Base-by-base conservation (phyloP, 2,329 filamentous ascomycete genomes). In the Colletotrichum sp. region DNA sequence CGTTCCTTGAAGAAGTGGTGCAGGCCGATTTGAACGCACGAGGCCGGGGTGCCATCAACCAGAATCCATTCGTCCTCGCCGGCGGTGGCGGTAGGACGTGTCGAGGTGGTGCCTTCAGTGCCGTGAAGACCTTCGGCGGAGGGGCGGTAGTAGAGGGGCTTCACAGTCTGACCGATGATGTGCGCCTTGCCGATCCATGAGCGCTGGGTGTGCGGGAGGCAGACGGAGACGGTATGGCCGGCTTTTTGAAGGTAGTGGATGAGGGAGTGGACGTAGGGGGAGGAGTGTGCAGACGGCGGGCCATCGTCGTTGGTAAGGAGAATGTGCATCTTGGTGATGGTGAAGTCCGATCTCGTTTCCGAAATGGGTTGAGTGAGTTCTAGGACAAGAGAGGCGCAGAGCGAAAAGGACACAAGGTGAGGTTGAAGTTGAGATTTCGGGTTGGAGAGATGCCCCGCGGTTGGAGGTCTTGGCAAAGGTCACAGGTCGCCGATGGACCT, bases 121-220 rank as follows among this genome's bases (percentile, higher is more conserved):
- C 84, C 84, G 77, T 87, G 84, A 32, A 85, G 82, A 12, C 74
- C 74, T 18, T 83, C 83, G 49, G 83, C 77, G n/a, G 83, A 88
- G 16, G 91, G 91, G 2, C 94, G 94, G 87, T 96, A 98, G 88
- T 98, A 98, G 32, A 92, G 90, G 10, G 96, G 96, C 83, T 94
- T 95, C 77, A 98, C 91, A 12, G 95, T 94, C 84, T 96, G 94
- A 72, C 96, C 96, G 81, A 99, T 96, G 82, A 99, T 95, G 85
- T 99, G 97, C 4, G 97, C 97, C 88, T 99, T 99, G 80, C 96
- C 96, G 81, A 99, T 99, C 97, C 97, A 99, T 72, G 96, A 98
- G 78, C 96, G 93, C 86, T 99, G 97, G 8, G 93, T 94, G 84
- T 98, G 92, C 3, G 97, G 97, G 16, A 99, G 91, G 78, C 97